Conservation (phyloP, 805 yeast species). For the Candida berthetii region DNA sequence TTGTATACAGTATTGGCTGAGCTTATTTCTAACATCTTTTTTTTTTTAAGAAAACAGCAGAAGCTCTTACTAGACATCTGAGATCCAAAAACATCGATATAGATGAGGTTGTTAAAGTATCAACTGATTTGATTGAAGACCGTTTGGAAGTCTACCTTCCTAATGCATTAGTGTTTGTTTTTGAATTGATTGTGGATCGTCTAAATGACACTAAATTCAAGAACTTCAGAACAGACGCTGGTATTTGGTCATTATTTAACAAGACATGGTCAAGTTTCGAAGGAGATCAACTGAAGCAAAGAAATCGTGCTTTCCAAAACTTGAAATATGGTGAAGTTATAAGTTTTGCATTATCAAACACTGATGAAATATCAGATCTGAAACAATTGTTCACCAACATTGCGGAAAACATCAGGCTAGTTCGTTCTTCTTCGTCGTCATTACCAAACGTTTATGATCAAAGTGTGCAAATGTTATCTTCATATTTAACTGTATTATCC, state of each 20-base stretch:
- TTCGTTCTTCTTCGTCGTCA: slow-evolving; percentile 10
- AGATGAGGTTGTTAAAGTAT: slow-evolving; percentile 32
- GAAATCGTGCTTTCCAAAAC: slow-evolving; percentile 35
- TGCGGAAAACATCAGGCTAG: slow-evolving; percentile 6
- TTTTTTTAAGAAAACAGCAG: slow-evolving; percentile 25
- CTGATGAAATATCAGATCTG: not conserved
- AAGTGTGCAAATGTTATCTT: slow-evolving; percentile 8
- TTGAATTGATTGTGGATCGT: slow-evolving; percentile 57
- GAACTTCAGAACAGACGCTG: slow-evolving; percentile 33
- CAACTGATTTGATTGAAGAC: slow-evolving; percentile 26
- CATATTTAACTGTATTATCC: slow-evolving; percentile 14
- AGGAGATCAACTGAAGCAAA: slow-evolving; percentile 20
- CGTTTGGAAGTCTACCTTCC: slow-evolving; percentile 42
- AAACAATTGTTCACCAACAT: slow-evolving; percentile 2
- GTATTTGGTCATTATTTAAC: slow-evolving; percentile 46
- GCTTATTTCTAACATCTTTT: too few relatives aligned
- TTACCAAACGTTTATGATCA: slow-evolving; percentile 8
- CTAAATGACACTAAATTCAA: slow-evolving; percentile 40
- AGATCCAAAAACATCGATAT: slow-evolving; percentile 45
- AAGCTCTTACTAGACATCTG: slow-evolving; percentile 48
- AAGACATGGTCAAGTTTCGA: slow-evolving; percentile 29
- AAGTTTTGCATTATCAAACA: slow-evolving; percentile 15
- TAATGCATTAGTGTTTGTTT: slow-evolving; percentile 43
- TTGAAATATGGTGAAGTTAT: slow-evolving; percentile 34
- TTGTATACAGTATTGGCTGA: too few relatives aligned